A percentile compares a stretch with the other conserved stretches of the same genome.
These are phyloP conservation scores for Candida jianshihensis DNA, from an alignment of 805 yeast species.

Conservation along the genomic window DNA sequence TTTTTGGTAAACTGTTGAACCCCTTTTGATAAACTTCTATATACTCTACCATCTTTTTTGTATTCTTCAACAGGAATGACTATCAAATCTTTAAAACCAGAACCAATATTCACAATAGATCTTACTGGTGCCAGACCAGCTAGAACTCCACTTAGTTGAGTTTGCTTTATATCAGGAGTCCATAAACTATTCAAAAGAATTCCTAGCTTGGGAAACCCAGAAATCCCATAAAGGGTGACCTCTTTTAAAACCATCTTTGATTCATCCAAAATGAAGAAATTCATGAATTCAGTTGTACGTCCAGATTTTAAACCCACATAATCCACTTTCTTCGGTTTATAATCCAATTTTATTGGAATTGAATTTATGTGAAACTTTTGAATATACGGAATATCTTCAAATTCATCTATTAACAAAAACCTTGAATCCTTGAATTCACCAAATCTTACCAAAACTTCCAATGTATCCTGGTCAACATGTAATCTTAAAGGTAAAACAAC, in stretches of 20 bases:
- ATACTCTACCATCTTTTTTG: constrained; percentile 60
- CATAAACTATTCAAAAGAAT: constrained; percentile 57
- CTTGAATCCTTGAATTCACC: constrained; percentile 71
- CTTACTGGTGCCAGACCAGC: constrained; percentile 81
- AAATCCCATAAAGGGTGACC: constrained; percentile 63
- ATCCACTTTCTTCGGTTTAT: constrained; percentile 86
- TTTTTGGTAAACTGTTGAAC: constrained; percentile 65
- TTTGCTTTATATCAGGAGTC: constrained; percentile 82
- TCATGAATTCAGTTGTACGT: constrained; percentile 78
- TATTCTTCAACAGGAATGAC: constrained; percentile 72
- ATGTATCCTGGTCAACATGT: constrained; percentile 89
- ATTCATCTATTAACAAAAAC: constrained; percentile 50
- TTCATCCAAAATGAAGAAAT: constrained; percentile 83
- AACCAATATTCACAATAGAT: constrained; percentile 69
- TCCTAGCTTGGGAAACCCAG: constrained; percentile 63
- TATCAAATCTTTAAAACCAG: constrained; percentile 69
- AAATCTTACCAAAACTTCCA: constrained; percentile 76
- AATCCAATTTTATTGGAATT: constrained; percentile 66
- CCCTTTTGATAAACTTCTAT: constrained; percentile 70
- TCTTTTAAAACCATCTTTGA: constrained; percentile 62
- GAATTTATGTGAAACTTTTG: constrained; percentile 60
- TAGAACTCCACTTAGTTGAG: constrained; percentile 73
- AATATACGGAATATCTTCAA: constrained; percentile 60
- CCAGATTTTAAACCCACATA: constrained; percentile 83
- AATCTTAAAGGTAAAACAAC: constrained; percentile 67